phyloP scores from a whole-genome alignment of 2,329 filamentous ascomycete genomes.

The Ophiocordyceps robertsii region DNA sequence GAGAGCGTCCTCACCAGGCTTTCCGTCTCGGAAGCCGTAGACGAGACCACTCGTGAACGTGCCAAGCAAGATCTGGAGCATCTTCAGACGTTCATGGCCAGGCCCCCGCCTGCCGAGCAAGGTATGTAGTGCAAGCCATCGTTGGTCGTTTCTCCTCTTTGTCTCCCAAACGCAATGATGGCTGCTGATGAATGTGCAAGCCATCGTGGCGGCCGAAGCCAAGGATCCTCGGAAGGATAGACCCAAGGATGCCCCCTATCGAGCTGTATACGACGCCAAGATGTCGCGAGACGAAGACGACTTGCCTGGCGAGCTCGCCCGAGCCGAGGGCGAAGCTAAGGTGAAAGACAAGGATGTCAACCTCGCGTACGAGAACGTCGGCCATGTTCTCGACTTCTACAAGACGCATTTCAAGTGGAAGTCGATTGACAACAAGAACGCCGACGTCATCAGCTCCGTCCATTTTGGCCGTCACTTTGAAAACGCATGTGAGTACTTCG shows the following conservation, averaged over 20 bases:
- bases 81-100: constrained; percentile 16
- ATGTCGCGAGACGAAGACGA: constrained; percentile 19
- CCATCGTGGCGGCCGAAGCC: constrained; percentile 6
- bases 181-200: background rate
- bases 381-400: constrained; percentile 36
- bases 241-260: constrained; percentile 17
- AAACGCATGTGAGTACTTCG: constrained; percentile 31
- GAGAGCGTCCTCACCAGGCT: constrained; percentile 24
- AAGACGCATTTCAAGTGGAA: constrained; percentile 33
- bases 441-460: constrained; percentile 36
- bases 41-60: constrained; percentile 21
- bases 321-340: constrained; percentile 27
- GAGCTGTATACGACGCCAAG: constrained; percentile 31
- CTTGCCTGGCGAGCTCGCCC: constrained; percentile 28
- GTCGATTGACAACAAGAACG: constrained; percentile 36
- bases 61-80: constrained; percentile 26
- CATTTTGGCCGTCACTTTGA: constrained; percentile 36
- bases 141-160: too few relatives aligned
- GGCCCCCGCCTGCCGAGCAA: constrained; percentile 6
- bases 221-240: constrained; percentile 4
- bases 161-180: too few relatives aligned
- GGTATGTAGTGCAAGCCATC: constrained; percentile 10
- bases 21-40: constrained; percentile 21
- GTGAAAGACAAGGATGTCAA: constrained; percentile 29
- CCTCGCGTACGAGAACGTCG: constrained; percentile 35